Percentiles rank a stretch among this genome's conserved stretches.
Conservation (phyloP, 2,329 filamentous ascomycete species). For the Aaosphaeria pasadenensis region DNA sequence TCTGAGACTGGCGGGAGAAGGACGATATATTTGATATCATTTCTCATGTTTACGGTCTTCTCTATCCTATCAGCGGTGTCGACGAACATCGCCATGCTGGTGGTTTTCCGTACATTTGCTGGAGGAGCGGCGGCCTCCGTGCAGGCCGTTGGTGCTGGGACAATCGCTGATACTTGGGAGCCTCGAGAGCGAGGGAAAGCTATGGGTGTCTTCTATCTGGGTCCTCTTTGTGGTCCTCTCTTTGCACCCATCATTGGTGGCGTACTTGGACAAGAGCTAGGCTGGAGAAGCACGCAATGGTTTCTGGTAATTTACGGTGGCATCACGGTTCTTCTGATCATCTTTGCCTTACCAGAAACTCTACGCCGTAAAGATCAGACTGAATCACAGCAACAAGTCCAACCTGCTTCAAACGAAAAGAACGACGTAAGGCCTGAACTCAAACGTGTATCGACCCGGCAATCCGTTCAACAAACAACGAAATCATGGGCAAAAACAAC, state of each 20-base stretch:
- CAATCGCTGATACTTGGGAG: constrained; percentile 39
- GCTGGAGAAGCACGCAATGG: constrained; percentile 40
- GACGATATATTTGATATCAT: constrained; percentile 36
- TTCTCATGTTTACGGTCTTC: constrained; percentile 32
- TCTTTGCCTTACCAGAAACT: constrained; percentile 36
- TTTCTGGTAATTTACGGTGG: constrained; percentile 38
- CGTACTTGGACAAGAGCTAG: constrained; percentile 26
- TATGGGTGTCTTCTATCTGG: constrained; percentile 40
- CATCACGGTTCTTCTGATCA: constrained; percentile 27
- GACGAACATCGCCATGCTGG: constrained; percentile 36
- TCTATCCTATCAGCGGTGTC: constrained; percentile 31
- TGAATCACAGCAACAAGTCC: neutral
- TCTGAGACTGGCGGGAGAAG: constrained; percentile 34
- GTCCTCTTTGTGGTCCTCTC: constrained; percentile 37
- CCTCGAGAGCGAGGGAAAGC: constrained; percentile 34
- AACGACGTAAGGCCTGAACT: constrained; percentile 13
- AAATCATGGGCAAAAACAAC: constrained; percentile 22
- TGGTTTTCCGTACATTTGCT: constrained; percentile 33
- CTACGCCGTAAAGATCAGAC: constrained; percentile 13
- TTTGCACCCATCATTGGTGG: constrained; percentile 40
- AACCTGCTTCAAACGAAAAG: constrained; percentile 5
- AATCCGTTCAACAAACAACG: constrained; percentile 31
- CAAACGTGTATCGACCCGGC: constrained; percentile 26
- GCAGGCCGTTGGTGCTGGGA: constrained; percentile 38
- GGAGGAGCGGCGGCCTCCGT: constrained; percentile 37